Percentiles rank a stretch among this genome's conserved stretches.
Evolutionary conservation across 495 filamentous ascomycete genomes (phyloP).

Genomic region (Podospora bellae-mahoneyi): DNA sequence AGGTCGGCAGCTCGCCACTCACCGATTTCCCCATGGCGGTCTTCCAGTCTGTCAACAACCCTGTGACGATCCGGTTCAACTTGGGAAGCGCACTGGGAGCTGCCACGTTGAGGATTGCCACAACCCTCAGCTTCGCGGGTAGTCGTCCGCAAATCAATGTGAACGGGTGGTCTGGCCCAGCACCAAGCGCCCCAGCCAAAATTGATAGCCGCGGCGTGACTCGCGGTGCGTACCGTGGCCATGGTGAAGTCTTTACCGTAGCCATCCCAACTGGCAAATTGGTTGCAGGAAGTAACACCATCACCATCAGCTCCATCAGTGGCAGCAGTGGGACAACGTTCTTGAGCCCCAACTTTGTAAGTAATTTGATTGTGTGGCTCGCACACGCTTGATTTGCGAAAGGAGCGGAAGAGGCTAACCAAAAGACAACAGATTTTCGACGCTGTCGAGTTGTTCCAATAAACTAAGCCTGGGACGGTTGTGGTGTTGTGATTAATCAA

Average conservation of each 20-base stretch:
- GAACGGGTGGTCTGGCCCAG: constrained; percentile 48
- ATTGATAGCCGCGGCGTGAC: constrained; percentile 64
- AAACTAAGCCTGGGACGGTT: background rate
- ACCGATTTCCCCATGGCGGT: constrained; percentile 62
- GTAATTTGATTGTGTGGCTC: constrained; percentile 21
- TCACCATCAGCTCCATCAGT: constrained; percentile 57
- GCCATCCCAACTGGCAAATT: constrained; percentile 54
- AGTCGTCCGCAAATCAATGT: constrained; percentile 48
- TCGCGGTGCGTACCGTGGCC: constrained; percentile 59
- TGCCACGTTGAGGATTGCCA: constrained; percentile 58
- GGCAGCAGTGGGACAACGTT: constrained; percentile 55
- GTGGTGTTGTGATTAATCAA: background rate
- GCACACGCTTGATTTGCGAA: background rate
- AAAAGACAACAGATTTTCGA: constrained; percentile 50
- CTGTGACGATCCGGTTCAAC: constrained; percentile 60
- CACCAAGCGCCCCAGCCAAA: constrained; percentile 56
- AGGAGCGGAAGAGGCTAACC: background rate
- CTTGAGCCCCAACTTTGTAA: constrained; percentile 60
- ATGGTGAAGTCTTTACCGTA: constrained; percentile 60
- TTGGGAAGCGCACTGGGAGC: constrained; percentile 48
- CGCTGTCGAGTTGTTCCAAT: constrained; percentile 49
- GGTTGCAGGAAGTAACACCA: constrained; percentile 57
- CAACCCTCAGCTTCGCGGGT: constrained; percentile 60
- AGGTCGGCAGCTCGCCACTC: constrained; percentile 50
- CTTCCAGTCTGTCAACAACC: constrained; percentile 60